Conservation (phyloP, 257 asterid species). For the Solanum acaule region DNA sequence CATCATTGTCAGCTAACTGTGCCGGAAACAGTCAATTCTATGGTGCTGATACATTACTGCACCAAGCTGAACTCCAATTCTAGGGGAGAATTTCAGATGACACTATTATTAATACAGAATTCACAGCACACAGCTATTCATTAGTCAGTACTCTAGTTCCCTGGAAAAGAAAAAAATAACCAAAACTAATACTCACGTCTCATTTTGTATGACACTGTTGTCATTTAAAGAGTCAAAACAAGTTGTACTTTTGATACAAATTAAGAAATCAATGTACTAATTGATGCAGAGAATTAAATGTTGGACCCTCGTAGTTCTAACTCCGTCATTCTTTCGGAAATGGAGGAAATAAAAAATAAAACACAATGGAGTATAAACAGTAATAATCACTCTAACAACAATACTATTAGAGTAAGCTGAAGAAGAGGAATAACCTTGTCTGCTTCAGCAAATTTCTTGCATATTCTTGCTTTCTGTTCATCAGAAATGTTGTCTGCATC, state of each 20-base stretch:
- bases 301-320: neutral
- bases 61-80: neutral
- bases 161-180: neutral
- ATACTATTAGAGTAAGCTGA: neutral
- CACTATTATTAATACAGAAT: neutral
- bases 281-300: neutral
- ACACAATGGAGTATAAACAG: neutral
- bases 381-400: neutral
- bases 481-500: slow-evolving; percentile 64
- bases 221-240: neutral
- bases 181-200: neutral
- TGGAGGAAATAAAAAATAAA: neutral
- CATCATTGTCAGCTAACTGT: neutral
- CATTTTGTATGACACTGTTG: neutral
- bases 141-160: neutral
- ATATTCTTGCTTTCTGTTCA: slow-evolving; percentile 81
- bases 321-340: neutral
- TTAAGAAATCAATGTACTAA: neutral
- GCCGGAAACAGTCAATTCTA: neutral
- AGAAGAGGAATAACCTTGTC: slow-evolving; percentile 54
- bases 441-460: slow-evolving; percentile 84
- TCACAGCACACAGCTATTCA: neutral
- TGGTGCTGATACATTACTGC: neutral
- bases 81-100: neutral
- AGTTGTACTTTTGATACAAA: neutral